Evolutionary conservation across 1,284 basidiomycete genomes (phyloP).

Genomic region (Rhodotorula sp.): DNA sequence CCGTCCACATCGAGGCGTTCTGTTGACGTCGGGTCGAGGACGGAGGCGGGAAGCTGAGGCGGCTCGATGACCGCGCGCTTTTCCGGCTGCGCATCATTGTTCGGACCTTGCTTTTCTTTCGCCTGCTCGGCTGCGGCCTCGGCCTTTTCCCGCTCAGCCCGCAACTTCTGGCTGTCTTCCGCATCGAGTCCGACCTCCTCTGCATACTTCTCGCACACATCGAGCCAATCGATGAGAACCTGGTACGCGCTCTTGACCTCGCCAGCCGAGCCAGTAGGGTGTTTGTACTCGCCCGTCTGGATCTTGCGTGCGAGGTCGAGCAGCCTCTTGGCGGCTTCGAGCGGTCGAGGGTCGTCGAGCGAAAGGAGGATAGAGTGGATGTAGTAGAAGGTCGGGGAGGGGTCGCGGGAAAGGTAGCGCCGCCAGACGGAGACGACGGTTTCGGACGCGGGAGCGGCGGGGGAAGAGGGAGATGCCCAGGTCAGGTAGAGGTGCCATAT

Average conservation of each 20-base stretch:
- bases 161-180: conserved; percentile 55
- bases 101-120: conserved; percentile 44
- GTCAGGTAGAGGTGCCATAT: conserved; percentile 94
- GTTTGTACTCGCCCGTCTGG: conserved; percentile 16
- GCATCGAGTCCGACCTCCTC: conserved; percentile 89
- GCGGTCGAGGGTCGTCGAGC: conserved; percentile 70
- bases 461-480: conserved; percentile 61
- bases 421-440: conserved; percentile 85
- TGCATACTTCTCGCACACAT: conserved; percentile 83
- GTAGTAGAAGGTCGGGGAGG: conserved; percentile 80
- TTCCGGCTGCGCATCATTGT: not conserved
- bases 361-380: conserved; percentile 65
- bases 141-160: conserved; percentile 28
- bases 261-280: conserved; percentile 72
- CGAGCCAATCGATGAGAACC: conserved; percentile 86
- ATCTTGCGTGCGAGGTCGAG: conserved; percentile 69
- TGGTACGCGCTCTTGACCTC: conserved; percentile 97
- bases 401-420: conserved; percentile 76
- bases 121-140: conserved; percentile 52
- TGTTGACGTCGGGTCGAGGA: conserved; percentile 60
- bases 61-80: not conserved
- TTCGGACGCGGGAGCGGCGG: conserved; percentile 58
- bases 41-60: conserved; percentile 7
- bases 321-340: conserved; percentile 90
- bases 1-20: conserved; percentile 75